These are phyloP conservation scores for Pseudopithomyces maydicus DNA, from an alignment of 2,329 filamentous ascomycete species.

Conservation along the genomic window DNA sequence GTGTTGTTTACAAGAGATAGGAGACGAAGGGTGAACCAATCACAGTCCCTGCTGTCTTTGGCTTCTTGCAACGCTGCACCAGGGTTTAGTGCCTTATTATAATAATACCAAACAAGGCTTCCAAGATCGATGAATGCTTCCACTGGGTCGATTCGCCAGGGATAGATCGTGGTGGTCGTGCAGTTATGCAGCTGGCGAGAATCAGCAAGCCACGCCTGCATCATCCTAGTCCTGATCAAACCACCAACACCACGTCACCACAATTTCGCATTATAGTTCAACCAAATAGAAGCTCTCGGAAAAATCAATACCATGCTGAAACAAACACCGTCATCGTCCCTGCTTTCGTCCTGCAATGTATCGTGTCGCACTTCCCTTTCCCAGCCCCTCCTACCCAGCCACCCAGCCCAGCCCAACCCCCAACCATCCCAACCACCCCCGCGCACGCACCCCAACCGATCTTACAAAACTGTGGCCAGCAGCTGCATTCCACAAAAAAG, in stretches of 20 bases:
- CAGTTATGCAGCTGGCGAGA: background rate
- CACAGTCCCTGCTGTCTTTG: too few species aligned
- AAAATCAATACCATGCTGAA: background rate
- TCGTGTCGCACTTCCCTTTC: conserved; percentile 3
- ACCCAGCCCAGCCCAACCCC: conserved; percentile 5
- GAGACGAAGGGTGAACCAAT: too few species aligned
- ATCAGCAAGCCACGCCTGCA: background rate
- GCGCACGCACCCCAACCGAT: conserved; percentile 26
- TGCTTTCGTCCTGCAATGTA: background rate
- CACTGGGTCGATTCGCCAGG: too few species aligned
- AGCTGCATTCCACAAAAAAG: conserved; percentile 21
- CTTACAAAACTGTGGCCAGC: conserved; percentile 33
- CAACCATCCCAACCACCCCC: conserved; percentile 27
- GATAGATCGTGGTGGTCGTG: too few species aligned
- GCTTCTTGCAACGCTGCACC: too few species aligned
- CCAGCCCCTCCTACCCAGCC: conserved; percentile 1
- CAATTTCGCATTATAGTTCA: background rate
- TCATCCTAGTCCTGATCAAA: background rate
- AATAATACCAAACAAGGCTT: too few species aligned
- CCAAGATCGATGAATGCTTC: too few species aligned
- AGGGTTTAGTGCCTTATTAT: too few species aligned
- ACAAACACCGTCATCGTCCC: background rate
- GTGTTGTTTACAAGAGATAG: too few species aligned
- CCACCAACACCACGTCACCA: background rate
- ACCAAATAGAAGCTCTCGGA: background rate